These are phyloP conservation scores for Clonostachys rhizophaga DNA, from an alignment of 2,329 filamentous ascomycete genomes.

Conservation along the genomic window DNA sequence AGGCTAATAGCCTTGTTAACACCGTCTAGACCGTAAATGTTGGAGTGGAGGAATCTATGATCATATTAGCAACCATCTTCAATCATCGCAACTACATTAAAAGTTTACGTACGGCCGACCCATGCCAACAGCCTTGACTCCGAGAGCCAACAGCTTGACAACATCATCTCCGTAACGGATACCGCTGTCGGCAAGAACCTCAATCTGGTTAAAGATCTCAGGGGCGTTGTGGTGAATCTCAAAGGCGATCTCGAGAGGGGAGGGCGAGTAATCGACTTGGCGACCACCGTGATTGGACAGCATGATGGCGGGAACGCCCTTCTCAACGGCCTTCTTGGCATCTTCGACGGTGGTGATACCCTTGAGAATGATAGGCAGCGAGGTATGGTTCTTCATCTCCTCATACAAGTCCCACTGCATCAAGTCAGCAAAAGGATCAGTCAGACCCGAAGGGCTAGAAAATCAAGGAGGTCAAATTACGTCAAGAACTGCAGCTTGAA, in stretches of 20 bases:
- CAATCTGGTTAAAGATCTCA: conserved; percentile 52
- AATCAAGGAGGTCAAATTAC: no score
- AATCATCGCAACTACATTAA: neutral
- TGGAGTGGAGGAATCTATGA: conserved; percentile 40
- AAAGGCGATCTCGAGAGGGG: conserved; percentile 28
- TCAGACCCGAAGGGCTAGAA: conserved; percentile 19
- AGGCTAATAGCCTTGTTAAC: conserved; percentile 36
- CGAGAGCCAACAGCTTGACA: conserved; percentile 62
- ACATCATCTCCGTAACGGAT: conserved; percentile 63
- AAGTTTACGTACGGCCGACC: conserved; percentile 54
- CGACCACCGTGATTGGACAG: conserved; percentile 68
- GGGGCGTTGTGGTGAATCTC: conserved; percentile 60
- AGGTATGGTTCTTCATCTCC: conserved; percentile 40
- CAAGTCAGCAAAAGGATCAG: neutral
- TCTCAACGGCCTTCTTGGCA: conserved; percentile 39
- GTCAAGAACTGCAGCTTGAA: no score
- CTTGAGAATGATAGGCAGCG: conserved; percentile 29
- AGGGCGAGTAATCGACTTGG: conserved; percentile 32
- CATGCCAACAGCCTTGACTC: conserved; percentile 59
- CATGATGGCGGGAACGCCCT: conserved; percentile 63
- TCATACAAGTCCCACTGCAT: no score
- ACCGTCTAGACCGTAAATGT: conserved; percentile 43
- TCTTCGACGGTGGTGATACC: conserved; percentile 20
- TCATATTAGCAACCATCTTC: no score
- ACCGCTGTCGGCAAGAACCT: conserved; percentile 62